These are phyloP conservation scores for Skeletonema menzelii DNA, from an alignment of 108 stramenopile species.

Conservation along the genomic window DNA sequence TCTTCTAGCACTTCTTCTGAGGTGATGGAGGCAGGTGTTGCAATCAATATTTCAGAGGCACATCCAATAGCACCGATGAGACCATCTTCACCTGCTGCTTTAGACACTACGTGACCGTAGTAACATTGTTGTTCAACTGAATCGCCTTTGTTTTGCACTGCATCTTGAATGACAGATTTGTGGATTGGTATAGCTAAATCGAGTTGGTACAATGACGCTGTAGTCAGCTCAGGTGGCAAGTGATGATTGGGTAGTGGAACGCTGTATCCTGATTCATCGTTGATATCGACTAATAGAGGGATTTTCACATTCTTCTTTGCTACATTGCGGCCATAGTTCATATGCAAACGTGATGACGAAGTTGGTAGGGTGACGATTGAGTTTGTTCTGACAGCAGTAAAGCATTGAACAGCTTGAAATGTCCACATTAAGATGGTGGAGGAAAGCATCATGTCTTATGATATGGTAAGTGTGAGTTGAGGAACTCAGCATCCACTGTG, in stretches of 20 bases:
- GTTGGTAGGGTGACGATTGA: background rate
- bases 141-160: slow-evolving; percentile 23
- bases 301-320: slow-evolving; percentile 42
- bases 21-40: slow-evolving; percentile 21
- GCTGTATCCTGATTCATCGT: slow-evolving; percentile 11
- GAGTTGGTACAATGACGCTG: slow-evolving; percentile 71
- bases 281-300: slow-evolving; percentile 41
- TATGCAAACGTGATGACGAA: slow-evolving; percentile 13
- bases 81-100: slow-evolving; percentile 17
- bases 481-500: too few relatives aligned
- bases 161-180: slow-evolving; percentile 67
- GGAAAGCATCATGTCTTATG: background rate
- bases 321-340: slow-evolving; percentile 24
- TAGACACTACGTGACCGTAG: slow-evolving; percentile 75
- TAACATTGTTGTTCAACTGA: slow-evolving; percentile 13
- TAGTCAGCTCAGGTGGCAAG: slow-evolving; percentile 70
- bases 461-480: too few relatives aligned
- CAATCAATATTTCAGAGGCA: slow-evolving; percentile 65
- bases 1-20: slow-evolving; percentile 6
- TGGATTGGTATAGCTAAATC: slow-evolving; percentile 59
- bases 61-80: slow-evolving; percentile 83
- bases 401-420: background rate
- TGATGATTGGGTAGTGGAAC: slow-evolving; percentile 74
- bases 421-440: background rate
- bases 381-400: background rate